phyloP scores from a whole-genome alignment of 176 grass and related monocot genomes.

The Leersia perrieri region DNA sequence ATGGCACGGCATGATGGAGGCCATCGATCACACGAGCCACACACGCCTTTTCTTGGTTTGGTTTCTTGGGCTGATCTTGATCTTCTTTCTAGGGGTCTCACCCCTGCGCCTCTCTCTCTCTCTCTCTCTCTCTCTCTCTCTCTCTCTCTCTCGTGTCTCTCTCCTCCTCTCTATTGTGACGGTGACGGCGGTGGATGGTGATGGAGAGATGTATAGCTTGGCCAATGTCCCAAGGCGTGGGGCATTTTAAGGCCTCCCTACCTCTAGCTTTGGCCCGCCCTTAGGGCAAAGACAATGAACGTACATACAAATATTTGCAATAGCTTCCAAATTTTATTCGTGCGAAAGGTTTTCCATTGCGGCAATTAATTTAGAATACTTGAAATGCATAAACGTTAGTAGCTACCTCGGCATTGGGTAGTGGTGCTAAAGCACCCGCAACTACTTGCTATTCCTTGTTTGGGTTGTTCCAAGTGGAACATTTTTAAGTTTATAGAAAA shows the following conservation, averaged over 20 bases:
- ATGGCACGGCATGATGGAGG: conserved; percentile 54
- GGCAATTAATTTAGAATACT: no score
- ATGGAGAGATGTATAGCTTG: neutral
- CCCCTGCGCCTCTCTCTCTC: neutral
- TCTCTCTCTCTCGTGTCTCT: neutral
- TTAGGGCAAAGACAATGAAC: neutral
- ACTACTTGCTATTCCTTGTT: no score
- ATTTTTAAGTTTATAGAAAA: no score
- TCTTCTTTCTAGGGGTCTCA: conserved; percentile 48
- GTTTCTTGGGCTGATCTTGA: conserved; percentile 37
- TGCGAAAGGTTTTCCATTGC: no score
- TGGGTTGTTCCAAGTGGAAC: no score
- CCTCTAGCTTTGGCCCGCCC: neutral
- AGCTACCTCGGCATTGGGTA: no score
- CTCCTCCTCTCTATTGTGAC: conserved; percentile 7
- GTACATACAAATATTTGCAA: no score
- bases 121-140: neutral
- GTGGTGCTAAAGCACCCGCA: no score
- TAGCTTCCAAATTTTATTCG: no score
- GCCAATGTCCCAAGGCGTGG: conserved; percentile 23
- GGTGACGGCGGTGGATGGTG: conserved; percentile 28
- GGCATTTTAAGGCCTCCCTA: conserved; percentile 28
- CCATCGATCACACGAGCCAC: conserved; percentile 42
- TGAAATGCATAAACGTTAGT: no score
- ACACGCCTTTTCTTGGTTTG: conserved; percentile 38